Conservation (phyloP, 805 yeast genomes). For the Myxozyma monticola region DNA sequence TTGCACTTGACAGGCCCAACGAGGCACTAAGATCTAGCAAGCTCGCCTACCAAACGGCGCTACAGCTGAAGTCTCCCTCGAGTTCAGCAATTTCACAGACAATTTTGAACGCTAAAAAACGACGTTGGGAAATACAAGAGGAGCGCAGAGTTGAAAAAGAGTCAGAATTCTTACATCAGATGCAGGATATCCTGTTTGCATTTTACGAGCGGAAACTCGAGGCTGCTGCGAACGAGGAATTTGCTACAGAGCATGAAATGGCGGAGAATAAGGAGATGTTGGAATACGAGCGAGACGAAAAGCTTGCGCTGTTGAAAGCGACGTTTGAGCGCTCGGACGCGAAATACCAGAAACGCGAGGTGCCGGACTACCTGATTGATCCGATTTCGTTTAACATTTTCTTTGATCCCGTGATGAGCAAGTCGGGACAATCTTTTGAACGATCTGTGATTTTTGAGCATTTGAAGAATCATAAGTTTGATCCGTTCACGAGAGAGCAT, state of each 20-base stretch:
- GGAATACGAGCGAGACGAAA: constrained; percentile 25
- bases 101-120: constrained; percentile 32
- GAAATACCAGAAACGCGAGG: constrained; percentile 33
- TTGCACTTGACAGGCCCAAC: constrained; percentile 34
- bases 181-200: constrained; percentile 30
- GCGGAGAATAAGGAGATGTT: constrained; percentile 30
- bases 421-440: constrained; percentile 48
- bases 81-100: constrained; percentile 32
- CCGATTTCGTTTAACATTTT: constrained; percentile 47
- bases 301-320: constrained; percentile 26
- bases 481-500: constrained; percentile 46
- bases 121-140: constrained; percentile 35
- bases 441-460: constrained; percentile 43
- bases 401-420: constrained; percentile 47
- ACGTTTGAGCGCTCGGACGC: constrained; percentile 33
- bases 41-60: constrained; percentile 36
- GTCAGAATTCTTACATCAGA: constrained; percentile 33
- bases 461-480: constrained; percentile 41
- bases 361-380: constrained; percentile 44
- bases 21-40: constrained; percentile 34
- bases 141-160: constrained; percentile 28
- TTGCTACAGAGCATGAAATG: constrained; percentile 25
- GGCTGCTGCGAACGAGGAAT: constrained; percentile 12
- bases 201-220: constrained; percentile 12
- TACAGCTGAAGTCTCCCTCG: constrained; percentile 35